Evolutionary conservation across 495 filamentous ascomycete genomes (phyloP).

Genomic region (Aspergillus mulundensis): DNA sequence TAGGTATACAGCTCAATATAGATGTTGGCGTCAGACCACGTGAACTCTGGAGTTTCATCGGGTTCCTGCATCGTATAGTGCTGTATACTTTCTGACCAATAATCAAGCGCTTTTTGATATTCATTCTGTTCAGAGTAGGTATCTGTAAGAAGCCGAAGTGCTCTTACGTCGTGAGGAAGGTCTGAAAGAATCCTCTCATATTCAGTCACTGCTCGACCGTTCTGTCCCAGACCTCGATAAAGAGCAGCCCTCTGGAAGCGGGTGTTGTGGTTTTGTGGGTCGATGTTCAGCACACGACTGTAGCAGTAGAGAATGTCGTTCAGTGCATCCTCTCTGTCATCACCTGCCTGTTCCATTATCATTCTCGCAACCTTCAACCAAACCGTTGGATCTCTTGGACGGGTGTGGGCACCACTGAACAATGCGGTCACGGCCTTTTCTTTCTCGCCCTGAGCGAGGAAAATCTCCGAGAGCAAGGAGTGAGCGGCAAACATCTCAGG

Average conservation of each 20-base stretch:
- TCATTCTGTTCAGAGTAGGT: conserved; percentile 58
- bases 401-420: conserved; percentile 67
- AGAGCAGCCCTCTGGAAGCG: conserved; percentile 59
- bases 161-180: conserved; percentile 54
- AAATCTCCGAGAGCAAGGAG: conserved; percentile 68
- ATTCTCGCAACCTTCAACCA: conserved; percentile 69
- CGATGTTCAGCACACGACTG: conserved; percentile 60
- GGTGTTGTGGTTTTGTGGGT: conserved; percentile 53
- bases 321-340: conserved; percentile 47
- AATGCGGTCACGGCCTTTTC: conserved; percentile 64
- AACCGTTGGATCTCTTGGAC: conserved; percentile 59
- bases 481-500: conserved; percentile 80
- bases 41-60: conserved; percentile 52
- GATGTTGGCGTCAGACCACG: conserved; percentile 80
- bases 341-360: conserved; percentile 57
- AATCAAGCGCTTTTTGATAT: conserved; percentile 50
- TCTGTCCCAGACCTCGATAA: conserved; percentile 53
- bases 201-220: conserved; percentile 53
- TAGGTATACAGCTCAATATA: conserved; percentile 76
- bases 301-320: conserved; percentile 64
- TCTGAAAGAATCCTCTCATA: conserved; percentile 61
- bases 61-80: conserved; percentile 46
- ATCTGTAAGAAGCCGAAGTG: conserved; percentile 62
- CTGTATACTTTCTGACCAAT: conserved; percentile 59
- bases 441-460: conserved; percentile 61